These are phyloP conservation scores for Pichia inconspicua DNA, from an alignment of 1,139 yeast species.

Conservation along the genomic window DNA sequence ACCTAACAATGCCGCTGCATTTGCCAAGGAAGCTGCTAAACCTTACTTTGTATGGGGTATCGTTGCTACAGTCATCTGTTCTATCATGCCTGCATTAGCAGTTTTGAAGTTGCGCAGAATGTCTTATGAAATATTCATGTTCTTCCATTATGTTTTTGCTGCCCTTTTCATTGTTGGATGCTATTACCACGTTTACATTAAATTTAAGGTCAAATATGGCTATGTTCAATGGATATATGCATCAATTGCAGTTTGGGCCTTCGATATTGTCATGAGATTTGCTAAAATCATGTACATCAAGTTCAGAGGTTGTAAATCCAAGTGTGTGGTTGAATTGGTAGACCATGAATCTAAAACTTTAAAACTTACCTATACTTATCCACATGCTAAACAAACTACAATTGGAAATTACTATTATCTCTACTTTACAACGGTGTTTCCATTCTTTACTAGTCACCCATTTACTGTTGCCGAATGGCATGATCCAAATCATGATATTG, in stretches of 20 bases:
- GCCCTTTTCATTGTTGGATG: slow-evolving; percentile 30
- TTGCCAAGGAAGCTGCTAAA: slow-evolving; percentile 1
- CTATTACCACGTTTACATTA: slow-evolving; percentile 27
- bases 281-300: slow-evolving; percentile 28
- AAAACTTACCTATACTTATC: slow-evolving; percentile 23
- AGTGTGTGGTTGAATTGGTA: slow-evolving; percentile 8
- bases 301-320: slow-evolving; percentile 13
- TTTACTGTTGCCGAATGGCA: slow-evolving; percentile 17
- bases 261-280: slow-evolving; percentile 31
- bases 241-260: slow-evolving; percentile 30
- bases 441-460: slow-evolving; percentile 21
- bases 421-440: slow-evolving; percentile 16
- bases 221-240: slow-evolving; percentile 36
- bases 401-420: slow-evolving; percentile 17
- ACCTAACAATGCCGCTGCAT: slow-evolving; percentile 3
- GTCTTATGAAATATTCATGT: slow-evolving; percentile 33
- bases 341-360: slow-evolving; percentile 31
- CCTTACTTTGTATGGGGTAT: slow-evolving; percentile 39
- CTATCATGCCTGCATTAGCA: slow-evolving; percentile 13
- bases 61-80: slow-evolving; percentile 32
- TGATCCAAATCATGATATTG: neutral
- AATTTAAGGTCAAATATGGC: slow-evolving; percentile 27
- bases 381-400: slow-evolving; percentile 7
- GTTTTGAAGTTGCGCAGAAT: slow-evolving; percentile 3
- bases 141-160: slow-evolving; percentile 30